Base-by-base conservation (phyloP, 805 yeast species). In the Starmerella gropengiesseri region DNA sequence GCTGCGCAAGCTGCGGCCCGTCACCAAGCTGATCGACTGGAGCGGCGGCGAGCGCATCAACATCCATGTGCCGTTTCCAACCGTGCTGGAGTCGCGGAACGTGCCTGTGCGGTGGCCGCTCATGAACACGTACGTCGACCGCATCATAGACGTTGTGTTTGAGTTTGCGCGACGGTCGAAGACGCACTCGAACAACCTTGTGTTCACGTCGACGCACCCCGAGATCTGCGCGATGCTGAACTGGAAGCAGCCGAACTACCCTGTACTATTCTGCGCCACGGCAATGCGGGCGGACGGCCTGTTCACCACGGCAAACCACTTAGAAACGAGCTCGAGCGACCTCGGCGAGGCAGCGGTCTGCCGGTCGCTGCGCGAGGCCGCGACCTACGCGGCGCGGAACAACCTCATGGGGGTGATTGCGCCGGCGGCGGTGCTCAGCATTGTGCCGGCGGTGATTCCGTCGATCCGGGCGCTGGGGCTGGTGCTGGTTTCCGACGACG, bases 191-290 rank as follows among this genome's bases (percentile, higher is more conserved):
- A 63, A 60, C 20, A 77, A 93, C 1, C 65, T 91, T 32, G 77
- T 89, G 8, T 83, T 91, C 61, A 75, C 94, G 11, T 84, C 95
- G 1, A 74, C 81, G 43, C 85, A 86, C 60, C 81, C 95, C 26
- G 74, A 77, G 35, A 84, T 86, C n/a, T 91, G 97, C 62, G 84
- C 94, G 9, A 81, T 85, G 35, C 64, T 91, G 53, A 91, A 91
- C 62, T 91, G 98, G 98, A 91, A 91, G 62, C 98, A 91, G 63
- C 97, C 98, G 12, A 89, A 89, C 60, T 91, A 81, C 63, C 96
- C 98, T 0, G 97, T 91, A 0, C 77, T 91, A 51, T 81, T 83
- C 63, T 75, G 78, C 43, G 74, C 87, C 72, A 78, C 76, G 53
- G 58, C 56, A 12, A 51, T 54, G 46, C 44, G 53, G 19, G 43